Conservation (phyloP, 768 basidiomycete species). For the Trametopsis cervina region DNA sequence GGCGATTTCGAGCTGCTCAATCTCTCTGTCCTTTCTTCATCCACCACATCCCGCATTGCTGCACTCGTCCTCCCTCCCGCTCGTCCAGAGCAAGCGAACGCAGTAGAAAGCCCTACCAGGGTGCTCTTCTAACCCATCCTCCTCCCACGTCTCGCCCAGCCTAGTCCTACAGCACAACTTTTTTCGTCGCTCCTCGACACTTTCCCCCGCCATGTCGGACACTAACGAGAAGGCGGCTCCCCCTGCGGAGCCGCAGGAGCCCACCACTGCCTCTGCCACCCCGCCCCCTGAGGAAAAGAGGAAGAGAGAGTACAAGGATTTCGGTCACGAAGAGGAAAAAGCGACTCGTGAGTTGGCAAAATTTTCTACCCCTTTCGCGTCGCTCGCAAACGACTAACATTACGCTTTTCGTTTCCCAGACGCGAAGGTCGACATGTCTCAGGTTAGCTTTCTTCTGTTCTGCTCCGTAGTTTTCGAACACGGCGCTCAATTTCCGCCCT, state of each 20-base stretch:
- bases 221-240: slow-evolving; percentile 64
- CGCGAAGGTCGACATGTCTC: slow-evolving; percentile 83
- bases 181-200: slow-evolving; percentile 12
- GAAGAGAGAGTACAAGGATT: slow-evolving; percentile 86
- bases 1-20: not conserved
- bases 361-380: slow-evolving; percentile 1
- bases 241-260: slow-evolving; percentile 25
- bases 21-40: not conserved
- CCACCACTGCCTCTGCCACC: slow-evolving; percentile 25
- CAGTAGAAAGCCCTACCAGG: not conserved
- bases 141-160: not conserved
- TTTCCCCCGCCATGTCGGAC: slow-evolving; percentile 29
- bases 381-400: slow-evolving; percentile 12
- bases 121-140: not conserved
- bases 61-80: not conserved
- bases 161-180: slow-evolving; percentile 17
- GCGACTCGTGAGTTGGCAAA: slow-evolving; percentile 55
- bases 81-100: not conserved
- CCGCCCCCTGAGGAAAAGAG: slow-evolving; percentile 31
- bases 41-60: not conserved
- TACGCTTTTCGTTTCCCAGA: slow-evolving; percentile 34
- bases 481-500: not conserved
- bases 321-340: slow-evolving; percentile 59
- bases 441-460: slow-evolving; percentile 30
- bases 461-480: not conserved